phyloP scores from a whole-genome alignment of 441 rosid genomes.

The Pelargonium citronellum region DNA sequence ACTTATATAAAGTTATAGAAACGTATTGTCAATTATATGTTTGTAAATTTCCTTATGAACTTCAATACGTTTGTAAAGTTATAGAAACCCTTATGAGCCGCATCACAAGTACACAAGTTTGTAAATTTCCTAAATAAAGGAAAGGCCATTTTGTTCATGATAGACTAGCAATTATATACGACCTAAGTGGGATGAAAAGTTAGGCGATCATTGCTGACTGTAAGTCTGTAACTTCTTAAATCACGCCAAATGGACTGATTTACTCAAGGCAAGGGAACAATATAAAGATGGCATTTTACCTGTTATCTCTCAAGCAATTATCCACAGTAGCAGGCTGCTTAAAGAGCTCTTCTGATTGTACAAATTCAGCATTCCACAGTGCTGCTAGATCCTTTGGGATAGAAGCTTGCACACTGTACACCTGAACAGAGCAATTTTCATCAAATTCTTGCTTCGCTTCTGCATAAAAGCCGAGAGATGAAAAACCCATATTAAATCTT shows the following conservation, averaged over 20 bases:
- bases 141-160: neutral
- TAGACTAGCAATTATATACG: neutral
- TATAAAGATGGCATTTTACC: conserved; percentile 32
- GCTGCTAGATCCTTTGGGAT: conserved; percentile 75
- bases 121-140: neutral
- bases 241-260: neutral
- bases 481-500: conserved; percentile 6
- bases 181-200: neutral
- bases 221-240: neutral
- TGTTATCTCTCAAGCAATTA: conserved; percentile 85
- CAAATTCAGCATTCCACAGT: conserved; percentile 77
- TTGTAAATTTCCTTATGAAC: too few species aligned
- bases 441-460: conserved; percentile 68
- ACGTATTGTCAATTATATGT: too few species aligned
- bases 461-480: conserved; percentile 31
- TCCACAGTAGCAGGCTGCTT: conserved; percentile 43
- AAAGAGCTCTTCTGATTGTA: conserved; percentile 84
- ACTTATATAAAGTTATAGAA: too few species aligned
- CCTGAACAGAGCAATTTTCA: conserved; percentile 55
- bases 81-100: neutral
- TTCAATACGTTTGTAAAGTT: too few species aligned
- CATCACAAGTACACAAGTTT: neutral
- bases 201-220: neutral
- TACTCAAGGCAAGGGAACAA: neutral
- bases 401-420: conserved; percentile 77